phyloP scores from a whole-genome alignment of 2,329 filamentous ascomycete genomes.

The Parascedosporium putredinis region DNA sequence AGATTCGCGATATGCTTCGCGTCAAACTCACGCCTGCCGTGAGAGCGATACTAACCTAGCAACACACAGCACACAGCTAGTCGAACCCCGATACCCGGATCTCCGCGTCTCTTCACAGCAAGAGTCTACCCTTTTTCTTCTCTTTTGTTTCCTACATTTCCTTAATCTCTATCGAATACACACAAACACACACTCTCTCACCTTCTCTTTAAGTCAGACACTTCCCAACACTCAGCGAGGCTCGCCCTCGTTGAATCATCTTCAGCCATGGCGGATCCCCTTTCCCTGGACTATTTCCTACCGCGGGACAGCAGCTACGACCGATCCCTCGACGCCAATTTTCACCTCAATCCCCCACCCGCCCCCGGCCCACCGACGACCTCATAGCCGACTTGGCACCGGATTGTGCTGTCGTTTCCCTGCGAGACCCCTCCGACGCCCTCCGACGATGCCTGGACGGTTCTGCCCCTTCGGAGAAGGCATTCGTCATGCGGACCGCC shows the following conservation, averaged over 20 bases:
- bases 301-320: conserved; percentile 23
- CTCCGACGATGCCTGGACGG: conserved; percentile 50
- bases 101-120: too few relatives aligned
- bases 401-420: conserved; percentile 47
- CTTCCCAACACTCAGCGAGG: too few relatives aligned
- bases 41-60: neutral
- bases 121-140: too few relatives aligned
- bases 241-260: neutral
- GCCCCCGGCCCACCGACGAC: conserved; percentile 40
- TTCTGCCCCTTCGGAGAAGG: conserved; percentile 55
- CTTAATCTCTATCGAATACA: too few relatives aligned
- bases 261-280: conserved; percentile 25
- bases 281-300: conserved; percentile 19
- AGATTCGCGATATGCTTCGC: neutral
- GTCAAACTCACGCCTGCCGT: neutral
- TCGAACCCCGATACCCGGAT: too few relatives aligned
- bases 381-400: conserved; percentile 53
- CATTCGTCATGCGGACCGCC: conserved; percentile 61
- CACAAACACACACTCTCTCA: neutral
- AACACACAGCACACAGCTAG: neutral
- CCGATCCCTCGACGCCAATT: conserved; percentile 27
- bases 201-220: too few relatives aligned
- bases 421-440: conserved; percentile 41
- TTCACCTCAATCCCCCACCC: conserved; percentile 33
- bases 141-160: too few relatives aligned